phyloP scores from a whole-genome alignment of 2,329 filamentous ascomycete species.

The Chaetomium olivaceum region DNA sequence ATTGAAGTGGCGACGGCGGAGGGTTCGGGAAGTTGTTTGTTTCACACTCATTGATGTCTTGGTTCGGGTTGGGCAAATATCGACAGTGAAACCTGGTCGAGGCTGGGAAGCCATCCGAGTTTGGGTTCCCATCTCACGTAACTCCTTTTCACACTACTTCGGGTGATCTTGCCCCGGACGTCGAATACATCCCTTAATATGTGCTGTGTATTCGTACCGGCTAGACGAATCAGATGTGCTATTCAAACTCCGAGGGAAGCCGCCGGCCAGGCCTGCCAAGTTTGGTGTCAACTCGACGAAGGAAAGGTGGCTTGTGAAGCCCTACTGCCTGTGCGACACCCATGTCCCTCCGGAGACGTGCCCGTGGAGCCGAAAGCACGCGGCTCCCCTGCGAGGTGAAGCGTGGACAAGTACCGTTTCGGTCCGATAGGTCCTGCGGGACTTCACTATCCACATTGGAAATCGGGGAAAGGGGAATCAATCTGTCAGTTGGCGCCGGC shows the following conservation, averaged over 20 bases:
- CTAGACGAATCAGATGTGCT: too few species aligned
- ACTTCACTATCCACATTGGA: neutral
- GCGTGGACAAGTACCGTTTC: conserved; percentile 15
- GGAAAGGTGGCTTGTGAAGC: neutral
- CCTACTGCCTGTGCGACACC: too few species aligned
- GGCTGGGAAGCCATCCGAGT: neutral
- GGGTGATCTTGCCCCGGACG: neutral
- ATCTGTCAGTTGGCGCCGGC: neutral
- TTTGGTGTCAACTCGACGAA: too few species aligned
- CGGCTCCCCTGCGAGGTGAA: conserved; percentile 2
- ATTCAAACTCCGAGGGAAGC: too few species aligned
- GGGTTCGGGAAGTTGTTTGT: neutral
- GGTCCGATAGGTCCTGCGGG: conserved; percentile 19
- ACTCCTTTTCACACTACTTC: neutral
- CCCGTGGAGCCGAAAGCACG: conserved; percentile 18
- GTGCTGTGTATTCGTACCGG: too few species aligned
- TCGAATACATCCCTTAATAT: too few species aligned
- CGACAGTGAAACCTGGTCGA: neutral
- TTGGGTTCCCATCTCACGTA: neutral
- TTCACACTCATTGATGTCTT: neutral
- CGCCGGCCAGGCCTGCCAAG: too few species aligned
- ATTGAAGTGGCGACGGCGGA: neutral
- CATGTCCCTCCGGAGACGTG: neutral
- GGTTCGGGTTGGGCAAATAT: neutral
- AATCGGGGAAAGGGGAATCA: neutral